Conservation (phyloP, 2,329 filamentous ascomycete genomes). For the Alternaria rosae region DNA sequence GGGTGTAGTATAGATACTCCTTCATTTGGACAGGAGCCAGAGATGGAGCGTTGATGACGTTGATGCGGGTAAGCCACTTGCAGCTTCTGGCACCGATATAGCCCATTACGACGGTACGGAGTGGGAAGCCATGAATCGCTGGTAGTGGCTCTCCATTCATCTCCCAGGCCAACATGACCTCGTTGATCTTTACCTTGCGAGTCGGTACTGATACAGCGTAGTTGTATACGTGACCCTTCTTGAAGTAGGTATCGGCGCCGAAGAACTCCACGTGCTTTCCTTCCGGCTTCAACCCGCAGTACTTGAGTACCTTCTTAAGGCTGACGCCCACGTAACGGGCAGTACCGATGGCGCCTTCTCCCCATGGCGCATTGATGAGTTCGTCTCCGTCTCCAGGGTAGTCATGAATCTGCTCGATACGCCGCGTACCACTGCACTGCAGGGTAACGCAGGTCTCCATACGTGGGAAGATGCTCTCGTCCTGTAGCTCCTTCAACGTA, state of each 20-base stretch:
- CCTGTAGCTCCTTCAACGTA: constrained; percentile 66
- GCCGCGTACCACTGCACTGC: constrained; percentile 73
- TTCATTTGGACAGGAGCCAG: constrained; percentile 68
- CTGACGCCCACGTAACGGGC: constrained; percentile 69
- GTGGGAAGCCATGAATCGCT: constrained; percentile 70
- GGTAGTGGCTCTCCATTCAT: constrained; percentile 74
- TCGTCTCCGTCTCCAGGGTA: constrained; percentile 75
- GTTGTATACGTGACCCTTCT: constrained; percentile 69
- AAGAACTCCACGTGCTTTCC: constrained; percentile 72
- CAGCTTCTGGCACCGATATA: constrained; percentile 71
- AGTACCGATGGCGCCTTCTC: constrained; percentile 70
- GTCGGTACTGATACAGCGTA: constrained; percentile 73
- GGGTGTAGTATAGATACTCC: constrained; percentile 74
- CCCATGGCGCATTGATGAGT: constrained; percentile 52
- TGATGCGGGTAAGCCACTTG: constrained; percentile 71
- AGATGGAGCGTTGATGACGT: constrained; percentile 64
- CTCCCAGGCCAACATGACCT: constrained; percentile 73
- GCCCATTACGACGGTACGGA: constrained; percentile 68
- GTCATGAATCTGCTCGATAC: constrained; percentile 71
- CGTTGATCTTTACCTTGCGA: constrained; percentile 71
- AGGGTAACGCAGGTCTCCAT: constrained; percentile 67
- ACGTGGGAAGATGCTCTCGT: constrained; percentile 67
- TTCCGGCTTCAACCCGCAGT: constrained; percentile 65
- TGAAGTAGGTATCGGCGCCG: constrained; percentile 77
- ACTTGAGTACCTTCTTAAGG: constrained; percentile 73